Percentiles rank a stretch among this genome's conserved stretches.
Conservation (phyloP, 2,329 filamentous ascomycete genomes). For the Epichloe amarillans region DNA sequence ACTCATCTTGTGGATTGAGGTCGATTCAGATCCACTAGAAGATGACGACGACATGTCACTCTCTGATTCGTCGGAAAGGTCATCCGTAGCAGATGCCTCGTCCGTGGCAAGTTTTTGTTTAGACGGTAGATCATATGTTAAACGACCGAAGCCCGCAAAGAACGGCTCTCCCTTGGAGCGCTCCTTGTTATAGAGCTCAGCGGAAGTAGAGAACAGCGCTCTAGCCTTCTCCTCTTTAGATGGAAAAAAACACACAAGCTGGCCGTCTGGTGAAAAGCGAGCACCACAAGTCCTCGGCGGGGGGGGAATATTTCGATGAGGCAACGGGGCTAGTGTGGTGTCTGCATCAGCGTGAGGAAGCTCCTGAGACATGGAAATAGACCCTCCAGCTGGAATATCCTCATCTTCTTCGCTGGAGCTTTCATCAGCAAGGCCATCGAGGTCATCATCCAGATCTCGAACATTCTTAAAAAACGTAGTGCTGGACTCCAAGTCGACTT, state of each 20-base stretch:
- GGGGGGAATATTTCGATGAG: slow-evolving; percentile 38
- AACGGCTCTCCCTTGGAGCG: slow-evolving; percentile 39
- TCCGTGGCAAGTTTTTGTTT: slow-evolving; percentile 33
- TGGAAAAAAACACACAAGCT: slow-evolving; percentile 57
- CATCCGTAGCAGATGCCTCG: slow-evolving; percentile 37
- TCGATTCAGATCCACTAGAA: slow-evolving; percentile 48
- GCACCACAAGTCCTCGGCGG: slow-evolving; percentile 46
- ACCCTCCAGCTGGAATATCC: slow-evolving; percentile 37
- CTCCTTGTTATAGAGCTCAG: slow-evolving; percentile 32
- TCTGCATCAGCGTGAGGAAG: slow-evolving; percentile 41
- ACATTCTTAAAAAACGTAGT: slow-evolving; percentile 52
- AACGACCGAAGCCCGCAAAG: slow-evolving; percentile 43
- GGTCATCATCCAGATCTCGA: slow-evolving; percentile 45
- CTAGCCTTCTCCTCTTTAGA: slow-evolving; percentile 50
- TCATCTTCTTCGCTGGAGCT: slow-evolving; percentile 75
- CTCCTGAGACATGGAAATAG: slow-evolving; percentile 49
- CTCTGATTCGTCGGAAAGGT: slow-evolving; percentile 35
- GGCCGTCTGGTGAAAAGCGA: slow-evolving; percentile 48
- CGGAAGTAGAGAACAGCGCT: slow-evolving; percentile 32
- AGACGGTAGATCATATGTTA: slow-evolving; percentile 37
- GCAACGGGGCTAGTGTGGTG: slow-evolving; percentile 36
- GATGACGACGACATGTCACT: slow-evolving; percentile 36
- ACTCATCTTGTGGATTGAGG: slow-evolving; percentile 45
- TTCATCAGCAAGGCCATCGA: slow-evolving; percentile 50
- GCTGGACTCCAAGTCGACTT: slow-evolving; percentile 46